These are phyloP conservation scores for Colletotrichum sp. DNA, from an alignment of 2,329 filamentous ascomycete species.

Conservation along the genomic window DNA sequence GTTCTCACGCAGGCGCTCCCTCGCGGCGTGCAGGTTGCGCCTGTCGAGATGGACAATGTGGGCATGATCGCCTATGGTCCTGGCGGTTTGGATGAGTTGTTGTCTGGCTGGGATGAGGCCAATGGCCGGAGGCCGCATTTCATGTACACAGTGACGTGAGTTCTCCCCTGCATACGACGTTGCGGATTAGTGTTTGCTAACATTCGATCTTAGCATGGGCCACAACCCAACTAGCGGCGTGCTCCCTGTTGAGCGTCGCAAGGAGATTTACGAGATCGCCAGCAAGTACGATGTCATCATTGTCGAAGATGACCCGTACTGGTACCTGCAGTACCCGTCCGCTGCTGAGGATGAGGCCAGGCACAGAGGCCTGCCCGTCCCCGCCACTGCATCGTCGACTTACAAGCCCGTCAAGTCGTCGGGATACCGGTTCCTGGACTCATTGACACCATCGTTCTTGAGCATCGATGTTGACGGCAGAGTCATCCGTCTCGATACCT, in stretches of 20 bases:
- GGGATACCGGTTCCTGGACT: constrained; percentile 82
- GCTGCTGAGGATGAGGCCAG: constrained; percentile 59
- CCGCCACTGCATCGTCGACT: constrained; percentile 24
- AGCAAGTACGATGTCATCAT: constrained; percentile 88
- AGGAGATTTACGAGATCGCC: constrained; percentile 80
- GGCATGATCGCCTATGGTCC: constrained; percentile 79
- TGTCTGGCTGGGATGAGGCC: constrained; percentile 80
- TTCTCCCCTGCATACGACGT: background rate
- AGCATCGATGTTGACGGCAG: constrained; percentile 84
- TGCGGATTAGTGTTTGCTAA: constrained; percentile 15
- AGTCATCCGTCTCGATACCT: constrained; percentile 89
- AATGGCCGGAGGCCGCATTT: constrained; percentile 80
- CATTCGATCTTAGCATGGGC: constrained; percentile 47
- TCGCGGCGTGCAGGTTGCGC: constrained; percentile 73
- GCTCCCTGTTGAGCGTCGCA: constrained; percentile 74
- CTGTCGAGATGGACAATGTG: constrained; percentile 77
- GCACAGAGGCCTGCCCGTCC: constrained; percentile 41
- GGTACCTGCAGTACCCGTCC: constrained; percentile 89
- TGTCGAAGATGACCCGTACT: constrained; percentile 94
- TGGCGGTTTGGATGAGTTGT: constrained; percentile 77
- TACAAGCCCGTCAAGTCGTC: constrained; percentile 44
- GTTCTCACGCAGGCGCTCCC: constrained; percentile 71
- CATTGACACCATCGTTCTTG: constrained; percentile 81
- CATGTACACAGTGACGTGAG: constrained; percentile 89
- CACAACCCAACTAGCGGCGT: constrained; percentile 87